Evolutionary conservation across 768 basidiomycete species (phyloP).

Genomic region (Amanita phalloides): DNA sequence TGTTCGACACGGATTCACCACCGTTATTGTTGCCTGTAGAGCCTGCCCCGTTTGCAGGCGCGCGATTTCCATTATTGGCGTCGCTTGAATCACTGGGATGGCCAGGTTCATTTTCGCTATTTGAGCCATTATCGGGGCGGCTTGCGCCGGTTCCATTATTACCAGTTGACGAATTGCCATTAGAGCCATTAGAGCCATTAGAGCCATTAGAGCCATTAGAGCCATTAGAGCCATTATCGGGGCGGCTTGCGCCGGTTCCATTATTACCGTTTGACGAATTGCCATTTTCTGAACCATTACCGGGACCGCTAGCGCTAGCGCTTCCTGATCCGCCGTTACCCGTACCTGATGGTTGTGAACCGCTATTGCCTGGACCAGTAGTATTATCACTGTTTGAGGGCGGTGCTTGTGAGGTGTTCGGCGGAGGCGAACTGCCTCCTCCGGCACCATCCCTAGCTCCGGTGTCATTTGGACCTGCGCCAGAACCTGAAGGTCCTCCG

Average conservation of each 20-base stretch:
- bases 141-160: no score
- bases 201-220: no score
- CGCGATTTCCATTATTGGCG: not conserved
- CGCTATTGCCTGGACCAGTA: not conserved
- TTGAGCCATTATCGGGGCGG: not conserved
- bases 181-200: no score
- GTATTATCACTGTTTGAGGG: not conserved
- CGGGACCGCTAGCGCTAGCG: no score
- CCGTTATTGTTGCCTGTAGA: not conserved
- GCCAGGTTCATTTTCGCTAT: not conserved
- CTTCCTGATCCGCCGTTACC: no score
- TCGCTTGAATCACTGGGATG: not conserved
- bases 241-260: no score
- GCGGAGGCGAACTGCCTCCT: not conserved
- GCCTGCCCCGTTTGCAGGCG: not conserved
- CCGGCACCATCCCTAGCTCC: not conserved
- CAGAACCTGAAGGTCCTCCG: not conserved
- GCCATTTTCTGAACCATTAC: no score
- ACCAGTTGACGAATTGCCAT: no score
- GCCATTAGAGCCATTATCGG: not conserved
- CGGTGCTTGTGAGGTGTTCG: no score
- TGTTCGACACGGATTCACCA: no score
- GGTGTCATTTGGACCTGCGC: not conserved
- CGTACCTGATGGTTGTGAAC: not conserved
- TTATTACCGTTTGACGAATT: no score